Conservation (phyloP, 2,329 filamentous ascomycete genomes). For the Phaeomoniella chlamydospora region DNA sequence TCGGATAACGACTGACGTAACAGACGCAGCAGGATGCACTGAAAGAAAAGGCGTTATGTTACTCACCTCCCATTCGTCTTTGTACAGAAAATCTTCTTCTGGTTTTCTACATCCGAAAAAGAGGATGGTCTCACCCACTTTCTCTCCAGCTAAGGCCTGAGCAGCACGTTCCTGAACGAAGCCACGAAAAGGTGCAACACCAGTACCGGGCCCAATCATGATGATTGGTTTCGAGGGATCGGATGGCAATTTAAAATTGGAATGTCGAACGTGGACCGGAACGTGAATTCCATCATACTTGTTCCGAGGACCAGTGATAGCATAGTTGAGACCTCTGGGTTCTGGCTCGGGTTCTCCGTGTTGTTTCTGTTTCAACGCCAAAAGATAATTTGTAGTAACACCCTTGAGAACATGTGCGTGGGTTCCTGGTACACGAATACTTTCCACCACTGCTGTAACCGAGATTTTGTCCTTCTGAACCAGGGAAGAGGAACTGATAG, state of each 20-base stretch:
- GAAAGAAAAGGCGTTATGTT: slow-evolving; percentile 1
- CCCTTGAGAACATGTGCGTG: slow-evolving; percentile 65
- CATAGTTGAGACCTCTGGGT: slow-evolving; percentile 72
- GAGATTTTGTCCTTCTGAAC: slow-evolving; percentile 92
- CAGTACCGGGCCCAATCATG: slow-evolving; percentile 90
- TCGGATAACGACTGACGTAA: no score
- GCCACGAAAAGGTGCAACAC: slow-evolving; percentile 88
- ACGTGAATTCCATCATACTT: slow-evolving; percentile 95
- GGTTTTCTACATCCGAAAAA: slow-evolving; percentile 91
- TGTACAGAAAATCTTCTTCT: slow-evolving; percentile 85
- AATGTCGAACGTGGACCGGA: slow-evolving; percentile 90
- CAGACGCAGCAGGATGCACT: no score
- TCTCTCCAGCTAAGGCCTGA: slow-evolving; percentile 62
- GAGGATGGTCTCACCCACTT: slow-evolving; percentile 73
- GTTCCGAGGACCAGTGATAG: slow-evolving; percentile 78
- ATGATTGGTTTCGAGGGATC: slow-evolving; percentile 89
- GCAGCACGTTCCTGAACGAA: slow-evolving; percentile 90
- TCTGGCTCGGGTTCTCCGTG: slow-evolving; percentile 72
- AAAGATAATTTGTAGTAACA: slow-evolving; percentile 90
- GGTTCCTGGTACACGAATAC: slow-evolving; percentile 60
- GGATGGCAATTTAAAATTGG: slow-evolving; percentile 97
- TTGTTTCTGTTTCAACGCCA: slow-evolving; percentile 93
- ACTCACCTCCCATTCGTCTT: slow-evolving; percentile 82
- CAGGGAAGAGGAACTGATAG: slow-evolving; percentile 90
- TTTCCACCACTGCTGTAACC: slow-evolving; percentile 89